phyloP scores from a whole-genome alignment of 257 asterid genomes.

The Solanum bukasovii region DNA sequence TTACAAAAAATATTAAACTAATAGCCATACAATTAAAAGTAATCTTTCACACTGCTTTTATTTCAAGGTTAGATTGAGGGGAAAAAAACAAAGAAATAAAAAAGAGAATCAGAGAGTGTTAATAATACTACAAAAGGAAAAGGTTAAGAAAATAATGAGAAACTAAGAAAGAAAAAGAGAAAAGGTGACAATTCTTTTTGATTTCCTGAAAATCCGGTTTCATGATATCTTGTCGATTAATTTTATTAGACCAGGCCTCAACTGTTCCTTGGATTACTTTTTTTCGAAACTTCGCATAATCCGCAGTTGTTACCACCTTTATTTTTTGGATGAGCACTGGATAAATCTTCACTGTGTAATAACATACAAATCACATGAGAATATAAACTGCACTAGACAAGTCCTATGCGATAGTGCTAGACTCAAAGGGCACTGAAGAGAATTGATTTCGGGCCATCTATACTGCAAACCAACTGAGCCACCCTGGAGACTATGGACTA shows the following conservation, averaged over 20 bases:
- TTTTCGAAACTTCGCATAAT: too few species aligned
- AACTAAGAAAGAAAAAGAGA: not conserved
- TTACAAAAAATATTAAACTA: not conserved
- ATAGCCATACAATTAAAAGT: not conserved
- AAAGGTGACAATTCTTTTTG: not conserved
- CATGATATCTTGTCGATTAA: conserved; percentile 19
- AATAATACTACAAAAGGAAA: conserved; percentile 13
- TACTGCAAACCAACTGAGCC: not conserved
- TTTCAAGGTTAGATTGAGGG: not conserved
- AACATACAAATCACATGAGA: too few species aligned
- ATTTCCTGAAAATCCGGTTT: conserved; percentile 30
- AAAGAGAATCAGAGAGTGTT: conserved; percentile 10
- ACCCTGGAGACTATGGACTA: too few species aligned
- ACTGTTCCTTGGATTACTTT: not conserved
- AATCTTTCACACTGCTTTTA: not conserved
- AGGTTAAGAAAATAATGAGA: conserved; percentile 6
- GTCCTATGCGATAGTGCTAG: not conserved
- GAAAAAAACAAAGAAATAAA: not conserved
- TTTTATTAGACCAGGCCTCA: not conserved
- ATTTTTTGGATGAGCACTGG: fast-evolving
- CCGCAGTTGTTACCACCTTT: not conserved
- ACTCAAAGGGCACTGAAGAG: not conserved
- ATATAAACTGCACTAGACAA: too few species aligned
- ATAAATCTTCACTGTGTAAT: too few species aligned
- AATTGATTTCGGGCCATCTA: not conserved